These are phyloP conservation scores for Tylopilus cervinicoccineus DNA, from an alignment of 768 basidiomycete species.

Conservation along the genomic window DNA sequence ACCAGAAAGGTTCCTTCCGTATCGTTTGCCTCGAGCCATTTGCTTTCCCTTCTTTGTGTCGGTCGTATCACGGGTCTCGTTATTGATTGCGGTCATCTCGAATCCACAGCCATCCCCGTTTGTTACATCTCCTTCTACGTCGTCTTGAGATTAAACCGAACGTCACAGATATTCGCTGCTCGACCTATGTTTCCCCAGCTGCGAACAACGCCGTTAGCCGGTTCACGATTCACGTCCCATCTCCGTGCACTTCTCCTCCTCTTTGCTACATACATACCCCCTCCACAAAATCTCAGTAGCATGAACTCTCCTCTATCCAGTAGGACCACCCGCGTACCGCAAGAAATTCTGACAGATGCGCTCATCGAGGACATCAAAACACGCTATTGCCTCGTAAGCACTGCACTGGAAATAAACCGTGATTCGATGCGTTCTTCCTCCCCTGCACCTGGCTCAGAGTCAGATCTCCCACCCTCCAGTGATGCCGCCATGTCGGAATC, in stretches of 20 bases:
- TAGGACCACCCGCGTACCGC: conserved; percentile 65
- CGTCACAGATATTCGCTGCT: conserved; percentile 79
- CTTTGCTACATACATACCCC: conserved; percentile 83
- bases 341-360: conserved; percentile 72
- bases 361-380: conserved; percentile 91
- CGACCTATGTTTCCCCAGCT: conserved; percentile 83
- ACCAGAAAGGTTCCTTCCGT: conserved; percentile 78
- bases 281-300: conserved; percentile 65
- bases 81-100: conserved; percentile 88
- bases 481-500: conserved; percentile 66
- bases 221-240: conserved; percentile 74
- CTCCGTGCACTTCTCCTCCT: conserved; percentile 76
- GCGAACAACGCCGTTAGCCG: conserved; percentile 83
- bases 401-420: conserved; percentile 41
- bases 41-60: conserved; percentile 79
- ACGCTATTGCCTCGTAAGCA: conserved; percentile 84
- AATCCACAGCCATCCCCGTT: conserved; percentile 86
- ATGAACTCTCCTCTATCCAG: conserved; percentile 60
- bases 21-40: conserved; percentile 86
- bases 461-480: conserved; percentile 43
- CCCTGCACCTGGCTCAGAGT: conserved; percentile 31
- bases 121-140: conserved; percentile 25
- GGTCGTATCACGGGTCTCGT: conserved; percentile 93
- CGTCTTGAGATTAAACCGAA: neutral
- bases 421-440: conserved; percentile 33